Base-by-base conservation (phyloP, 225 moss, liverwort and hornwort species). In the Bryum argenteum region DNA sequence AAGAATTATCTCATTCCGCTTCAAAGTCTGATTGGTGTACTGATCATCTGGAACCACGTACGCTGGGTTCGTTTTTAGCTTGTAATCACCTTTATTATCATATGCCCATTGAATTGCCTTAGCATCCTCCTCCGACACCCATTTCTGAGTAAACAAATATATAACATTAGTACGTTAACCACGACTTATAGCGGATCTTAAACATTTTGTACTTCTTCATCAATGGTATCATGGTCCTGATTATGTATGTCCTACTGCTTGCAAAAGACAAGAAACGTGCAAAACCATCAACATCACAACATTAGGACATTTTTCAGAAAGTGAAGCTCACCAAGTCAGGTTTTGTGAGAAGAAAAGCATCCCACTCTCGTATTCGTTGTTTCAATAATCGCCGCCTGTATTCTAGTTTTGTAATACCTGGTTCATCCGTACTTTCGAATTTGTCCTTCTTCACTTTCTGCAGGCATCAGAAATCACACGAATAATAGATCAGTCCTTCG, bases 21-120 rank as follows among this genome's bases (percentile, higher is more conserved):
- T 94, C 76, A 94, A 75, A 15, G 61, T 84, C 28, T 73, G 78
- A 62, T 98, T 94, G 14, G 92, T 94, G 63, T 92, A 88, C 39
- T 88, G 70, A 40, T 89, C 89, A 71, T 94, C 90, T 67, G 97
- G 92, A 69, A 92, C 94, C 58, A 88, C 78, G 64, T 84, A 94
- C 3, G 68, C 79, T 63, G 86, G 83, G 79, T 88, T 80, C 38
- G 94, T 83, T 77, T 98, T 98, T 56, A 98, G 74, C 77, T 94
- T 98, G 75, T 85, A 94, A 51, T 98, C 92, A 28, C 94, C 97
- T 80, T 85, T 98, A 75, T 90, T 85, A 17, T 77, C 68, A n/a
- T 84, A 73, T 58, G 94, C 94, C 88, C 83, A 84, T 51, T 81
- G 54, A 56, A 98, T 90, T 26, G 78, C 89, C 55, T 47, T 71